phyloP scores from a whole-genome alignment of 73 alveolate genomes.

The Durusdinium trenchii region DNA sequence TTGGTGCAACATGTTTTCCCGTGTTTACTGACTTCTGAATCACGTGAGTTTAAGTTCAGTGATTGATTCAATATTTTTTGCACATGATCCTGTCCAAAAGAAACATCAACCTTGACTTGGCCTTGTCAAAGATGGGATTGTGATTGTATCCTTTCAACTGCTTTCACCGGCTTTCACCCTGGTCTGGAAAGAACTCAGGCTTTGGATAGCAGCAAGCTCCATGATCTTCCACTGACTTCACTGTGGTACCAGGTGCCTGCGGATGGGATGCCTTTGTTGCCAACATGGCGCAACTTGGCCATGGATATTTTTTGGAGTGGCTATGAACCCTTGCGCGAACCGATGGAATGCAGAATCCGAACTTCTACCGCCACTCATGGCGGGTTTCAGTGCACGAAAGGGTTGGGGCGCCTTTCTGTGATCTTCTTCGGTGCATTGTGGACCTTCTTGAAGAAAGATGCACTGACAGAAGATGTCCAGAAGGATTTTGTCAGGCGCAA shows the following conservation, averaged over 20 bases:
- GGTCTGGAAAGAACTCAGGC: not conserved
- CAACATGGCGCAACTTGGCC: not conserved
- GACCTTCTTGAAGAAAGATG: not conserved
- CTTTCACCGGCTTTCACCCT: not conserved
- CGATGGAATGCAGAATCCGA: not conserved
- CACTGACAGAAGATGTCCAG: not conserved
- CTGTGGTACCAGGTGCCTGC: not conserved
- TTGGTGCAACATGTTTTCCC: not conserved
- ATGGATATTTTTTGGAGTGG: not conserved
- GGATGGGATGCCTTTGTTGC: slow-evolving; percentile 21
- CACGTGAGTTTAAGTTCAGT: not conserved
- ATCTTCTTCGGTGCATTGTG: not conserved
- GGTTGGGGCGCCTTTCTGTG: not conserved
- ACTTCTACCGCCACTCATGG: not conserved
- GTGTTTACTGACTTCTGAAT: not conserved
- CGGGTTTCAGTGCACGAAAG: not conserved
- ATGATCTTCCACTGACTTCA: not conserved
- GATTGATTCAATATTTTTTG: not conserved
- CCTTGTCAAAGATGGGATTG: no score
- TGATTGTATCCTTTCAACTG: no score
- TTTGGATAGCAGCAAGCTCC: not conserved
- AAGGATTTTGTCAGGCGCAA: not conserved
- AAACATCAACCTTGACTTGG: no score
- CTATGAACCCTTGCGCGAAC: slow-evolving; percentile 10
- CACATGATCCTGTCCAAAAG: no score